Percentiles rank a stretch among this genome's conserved stretches.
phyloP scores from a whole-genome alignment of 257 asterid genomes.

The Salvia rosmarinus region DNA sequence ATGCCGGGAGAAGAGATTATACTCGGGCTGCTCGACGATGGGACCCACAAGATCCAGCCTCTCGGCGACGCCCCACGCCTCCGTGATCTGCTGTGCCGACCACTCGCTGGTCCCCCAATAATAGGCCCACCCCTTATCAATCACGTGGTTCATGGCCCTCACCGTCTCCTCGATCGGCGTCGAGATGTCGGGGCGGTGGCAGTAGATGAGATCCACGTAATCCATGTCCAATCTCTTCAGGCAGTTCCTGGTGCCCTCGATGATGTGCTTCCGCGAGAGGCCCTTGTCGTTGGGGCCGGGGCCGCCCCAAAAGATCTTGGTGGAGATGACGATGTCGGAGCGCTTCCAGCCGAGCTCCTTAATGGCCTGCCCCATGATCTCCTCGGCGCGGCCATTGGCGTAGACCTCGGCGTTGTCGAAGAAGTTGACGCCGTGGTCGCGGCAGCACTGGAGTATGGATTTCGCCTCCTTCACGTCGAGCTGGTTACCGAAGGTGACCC shows the following conservation, averaged over 20 bases:
- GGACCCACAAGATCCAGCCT: slow-evolving; percentile 94
- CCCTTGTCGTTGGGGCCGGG: slow-evolving; percentile 97
- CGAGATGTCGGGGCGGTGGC: slow-evolving; percentile 79
- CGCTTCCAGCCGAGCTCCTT: slow-evolving; percentile 96
- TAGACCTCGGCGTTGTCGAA: slow-evolving; percentile 98
- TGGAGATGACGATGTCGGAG: slow-evolving; percentile 80
- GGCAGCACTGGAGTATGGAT: slow-evolving; percentile 86
- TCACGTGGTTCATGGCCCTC: slow-evolving; percentile 93
- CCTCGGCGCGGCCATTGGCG: slow-evolving; percentile 97
- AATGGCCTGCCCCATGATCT: slow-evolving; percentile 98
- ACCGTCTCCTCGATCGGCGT: slow-evolving; percentile 97
- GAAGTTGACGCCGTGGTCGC: slow-evolving; percentile 91
- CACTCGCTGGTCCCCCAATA: slow-evolving; percentile 99
- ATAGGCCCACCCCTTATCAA: slow-evolving; percentile 96
- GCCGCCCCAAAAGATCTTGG: slow-evolving; percentile 99
- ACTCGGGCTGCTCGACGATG: slow-evolving; percentile 96
- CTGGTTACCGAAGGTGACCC: slow-evolving; percentile 99
- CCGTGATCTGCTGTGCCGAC: slow-evolving; percentile 98
- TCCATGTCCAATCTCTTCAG: slow-evolving; percentile 90
- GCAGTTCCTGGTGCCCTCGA: slow-evolving; percentile 80
- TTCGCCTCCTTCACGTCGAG: slow-evolving; percentile 96
- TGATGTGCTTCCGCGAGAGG: slow-evolving; percentile 79
- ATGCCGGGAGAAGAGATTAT: slow-evolving; percentile 79
- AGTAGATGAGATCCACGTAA: slow-evolving; percentile 76
- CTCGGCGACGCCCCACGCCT: slow-evolving; percentile 91